Conservation (phyloP, 805 yeast species). For the Candida silvicultrix region DNA sequence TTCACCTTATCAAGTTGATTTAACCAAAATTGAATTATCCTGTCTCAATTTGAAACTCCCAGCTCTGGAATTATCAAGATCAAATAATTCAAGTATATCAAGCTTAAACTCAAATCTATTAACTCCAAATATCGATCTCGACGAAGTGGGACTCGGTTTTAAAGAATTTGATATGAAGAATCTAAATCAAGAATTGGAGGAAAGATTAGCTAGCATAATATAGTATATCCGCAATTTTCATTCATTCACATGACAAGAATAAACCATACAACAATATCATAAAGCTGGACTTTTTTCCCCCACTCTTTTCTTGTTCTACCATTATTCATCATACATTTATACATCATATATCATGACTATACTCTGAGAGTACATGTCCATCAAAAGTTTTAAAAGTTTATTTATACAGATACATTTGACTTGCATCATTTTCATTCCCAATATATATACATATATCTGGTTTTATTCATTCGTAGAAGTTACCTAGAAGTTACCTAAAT, state of each 20-base stretch:
- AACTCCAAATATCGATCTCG: not conserved
- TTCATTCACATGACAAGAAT: too few species aligned
- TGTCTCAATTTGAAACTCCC: not conserved
- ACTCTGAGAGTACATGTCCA: too few species aligned
- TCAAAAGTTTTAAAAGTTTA: too few species aligned
- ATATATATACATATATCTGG: not conserved
- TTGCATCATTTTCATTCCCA: too few species aligned
- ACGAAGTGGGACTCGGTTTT: not conserved
- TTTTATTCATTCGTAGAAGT: too few species aligned
- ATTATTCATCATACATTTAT: too few species aligned
- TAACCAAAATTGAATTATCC: not conserved
- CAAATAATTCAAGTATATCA: not conserved
- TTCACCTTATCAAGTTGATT: slow-evolving; percentile 7
- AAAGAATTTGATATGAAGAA: not conserved
- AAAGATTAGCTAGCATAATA: not conserved
- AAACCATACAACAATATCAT: not conserved
- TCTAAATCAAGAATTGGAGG: not conserved
- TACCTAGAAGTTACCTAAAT: slow-evolving; percentile 14
- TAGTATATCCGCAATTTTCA: too few species aligned
- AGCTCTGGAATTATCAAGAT: not conserved
- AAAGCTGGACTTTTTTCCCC: not conserved
- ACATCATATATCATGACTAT: too few species aligned
- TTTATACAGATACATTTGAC: too few species aligned
- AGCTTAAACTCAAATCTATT: not conserved
- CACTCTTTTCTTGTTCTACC: too few species aligned